Conservation (phyloP, 345 rosid genomes). For the Firmiana major region DNA sequence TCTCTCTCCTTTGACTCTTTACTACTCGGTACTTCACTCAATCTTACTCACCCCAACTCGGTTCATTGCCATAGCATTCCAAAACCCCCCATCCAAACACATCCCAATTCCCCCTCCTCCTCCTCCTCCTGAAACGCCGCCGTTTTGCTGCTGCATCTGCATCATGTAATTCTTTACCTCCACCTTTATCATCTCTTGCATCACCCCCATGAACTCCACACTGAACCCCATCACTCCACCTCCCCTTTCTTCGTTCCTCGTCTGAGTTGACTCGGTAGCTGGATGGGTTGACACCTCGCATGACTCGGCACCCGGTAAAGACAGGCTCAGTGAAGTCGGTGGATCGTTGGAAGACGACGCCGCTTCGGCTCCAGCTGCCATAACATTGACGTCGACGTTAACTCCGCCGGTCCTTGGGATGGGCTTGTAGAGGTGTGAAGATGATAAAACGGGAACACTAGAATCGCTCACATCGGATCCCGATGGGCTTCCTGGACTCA, state of each 20-base stretch:
- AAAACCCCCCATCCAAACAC: conserved; percentile 51
- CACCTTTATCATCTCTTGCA: conserved; percentile 82
- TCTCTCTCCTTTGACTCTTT: not conserved
- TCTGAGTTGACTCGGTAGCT: conserved; percentile 32
- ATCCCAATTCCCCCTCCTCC: conserved; percentile 40
- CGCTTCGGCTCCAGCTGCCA: conserved; percentile 25
- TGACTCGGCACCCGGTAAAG: conserved; percentile 53
- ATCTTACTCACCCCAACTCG: conserved; percentile 56
- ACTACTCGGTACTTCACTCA: conserved; percentile 25
- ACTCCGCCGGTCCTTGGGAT: conserved; percentile 47
- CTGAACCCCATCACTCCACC: conserved; percentile 46
- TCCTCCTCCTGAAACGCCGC: conserved; percentile 27
- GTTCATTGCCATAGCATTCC: conserved; percentile 47
- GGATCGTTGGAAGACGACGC: conserved; percentile 49
- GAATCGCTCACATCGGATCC: conserved; percentile 79
- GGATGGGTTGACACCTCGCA: conserved; percentile 35
- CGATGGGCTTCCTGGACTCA: conserved; percentile 61
- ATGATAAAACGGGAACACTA: conserved; percentile 41
- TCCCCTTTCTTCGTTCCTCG: conserved; percentile 13
- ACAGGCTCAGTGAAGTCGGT: conserved; percentile 52
- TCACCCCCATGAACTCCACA: conserved; percentile 63
- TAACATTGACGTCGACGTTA: conserved; percentile 15
- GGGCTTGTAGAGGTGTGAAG: conserved; percentile 39
- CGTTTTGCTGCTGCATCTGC: conserved; percentile 38
- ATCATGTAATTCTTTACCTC: conserved; percentile 86